A percentile compares a stretch with the other conserved stretches of the same genome.
Evolutionary conservation across 139 green algal species (phyloP).

Genomic region (Haematococcus sp.): DNA sequence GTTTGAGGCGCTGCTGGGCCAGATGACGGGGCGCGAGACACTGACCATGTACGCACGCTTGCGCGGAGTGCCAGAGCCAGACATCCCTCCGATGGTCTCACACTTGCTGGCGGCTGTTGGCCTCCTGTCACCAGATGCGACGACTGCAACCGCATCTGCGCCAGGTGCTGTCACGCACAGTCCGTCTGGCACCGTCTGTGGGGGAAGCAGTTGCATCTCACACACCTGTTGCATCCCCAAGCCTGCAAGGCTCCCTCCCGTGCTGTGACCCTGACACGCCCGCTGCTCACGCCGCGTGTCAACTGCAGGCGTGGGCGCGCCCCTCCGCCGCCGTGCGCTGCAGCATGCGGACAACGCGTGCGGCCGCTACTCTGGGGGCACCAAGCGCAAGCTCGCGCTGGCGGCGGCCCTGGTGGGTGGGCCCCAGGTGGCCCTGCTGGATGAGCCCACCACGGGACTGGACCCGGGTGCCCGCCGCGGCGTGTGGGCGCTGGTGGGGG

Average conservation of each 20-base stretch:
- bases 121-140: conserved; percentile 24
- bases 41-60: conserved; percentile 64
- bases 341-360: conserved; percentile 27
- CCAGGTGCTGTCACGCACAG: too few relatives aligned
- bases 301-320: too few relatives aligned
- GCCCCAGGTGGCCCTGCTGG: conserved; percentile 65
- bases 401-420: conserved; percentile 67
- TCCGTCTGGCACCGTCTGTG: too few relatives aligned
- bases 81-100: conserved; percentile 19
- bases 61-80: conserved; percentile 36
- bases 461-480: conserved; percentile 46
- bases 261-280: too few relatives aligned
- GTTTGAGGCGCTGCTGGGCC: conserved; percentile 51
- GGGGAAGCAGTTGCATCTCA: too few relatives aligned
- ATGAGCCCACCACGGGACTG: conserved; percentile 78
- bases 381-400: conserved; percentile 74
- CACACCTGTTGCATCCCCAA: too few relatives aligned
- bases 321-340: too few relatives aligned
- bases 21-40: conserved; percentile 64
- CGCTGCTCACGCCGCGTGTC: too few relatives aligned
- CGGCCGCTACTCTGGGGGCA: conserved; percentile 61
- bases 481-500: conserved; percentile 39
- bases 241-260: too few relatives aligned
- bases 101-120: conserved; percentile 55
- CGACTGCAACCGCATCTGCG: too few relatives aligned